phyloP scores from a whole-genome alignment of 768 basidiomycete genomes.

The Hygrophorus russula region DNA sequence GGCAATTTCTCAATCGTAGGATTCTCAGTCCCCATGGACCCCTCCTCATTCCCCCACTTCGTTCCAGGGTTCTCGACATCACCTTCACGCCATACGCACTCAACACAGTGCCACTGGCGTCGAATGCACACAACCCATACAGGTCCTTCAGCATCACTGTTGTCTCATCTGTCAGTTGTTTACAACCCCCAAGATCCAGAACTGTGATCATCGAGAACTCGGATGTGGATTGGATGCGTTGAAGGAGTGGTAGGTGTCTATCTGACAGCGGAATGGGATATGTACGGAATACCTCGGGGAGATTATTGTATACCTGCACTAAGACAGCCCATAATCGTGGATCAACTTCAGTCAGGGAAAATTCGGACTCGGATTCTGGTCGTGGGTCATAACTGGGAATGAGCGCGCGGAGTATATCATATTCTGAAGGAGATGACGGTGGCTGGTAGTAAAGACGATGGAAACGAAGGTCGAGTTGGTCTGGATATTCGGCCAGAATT shows the following conservation, averaged over 20 bases:
- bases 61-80: slow-evolving; percentile 38
- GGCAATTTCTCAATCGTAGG: slow-evolving; percentile 44
- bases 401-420: slow-evolving; percentile 28
- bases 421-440: slow-evolving; percentile 11
- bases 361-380: slow-evolving; percentile 6
- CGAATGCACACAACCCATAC: slow-evolving; percentile 49
- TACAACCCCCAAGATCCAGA: slow-evolving; percentile 45
- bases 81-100: slow-evolving; percentile 40
- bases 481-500: slow-evolving; percentile 29
- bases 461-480: slow-evolving; percentile 27
- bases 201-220: slow-evolving; percentile 57
- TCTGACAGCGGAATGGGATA: slow-evolving; percentile 46
- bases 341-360: slow-evolving; percentile 24
- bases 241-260: slow-evolving; percentile 41
- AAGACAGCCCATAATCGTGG: slow-evolving; percentile 55
- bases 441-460: slow-evolving; percentile 26
- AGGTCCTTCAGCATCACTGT: slow-evolving; percentile 39
- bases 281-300: slow-evolving; percentile 31
- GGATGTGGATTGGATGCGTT: slow-evolving; percentile 39
- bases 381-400: slow-evolving; percentile 18
- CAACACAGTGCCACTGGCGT: slow-evolving; percentile 43
- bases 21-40: slow-evolving; percentile 54
- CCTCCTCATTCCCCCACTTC: slow-evolving; percentile 18
- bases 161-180: slow-evolving; percentile 46
- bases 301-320: slow-evolving; percentile 43